Base-by-base conservation (phyloP, 2,329 filamentous ascomycete species). In the Xylariaceae sp. region DNA sequence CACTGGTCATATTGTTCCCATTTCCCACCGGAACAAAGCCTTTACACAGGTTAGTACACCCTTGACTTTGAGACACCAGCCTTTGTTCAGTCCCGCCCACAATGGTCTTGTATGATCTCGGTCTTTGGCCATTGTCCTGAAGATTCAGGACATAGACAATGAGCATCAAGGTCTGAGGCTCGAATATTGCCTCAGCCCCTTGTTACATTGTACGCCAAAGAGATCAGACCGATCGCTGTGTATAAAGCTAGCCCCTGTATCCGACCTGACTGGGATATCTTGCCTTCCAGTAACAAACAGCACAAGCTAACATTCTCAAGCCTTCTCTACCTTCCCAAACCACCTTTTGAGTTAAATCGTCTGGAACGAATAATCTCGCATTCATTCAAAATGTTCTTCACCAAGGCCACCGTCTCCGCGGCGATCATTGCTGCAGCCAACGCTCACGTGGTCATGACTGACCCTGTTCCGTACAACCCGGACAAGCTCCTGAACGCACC, bases 371-470 rank as follows among this genome's bases (percentile, higher is more conserved):
- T 49, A 53, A 51, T 59, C 55, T 57, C 47, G 37, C 49, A 49
- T 28, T 51, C 67, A 62, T 67, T 71, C 67, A 78, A 64, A 56
- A 78, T 78, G 75, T 65, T 57, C 51, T 60, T 68, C 55, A 59
- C 68, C 39, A 74, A 74, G 55, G 61, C 71, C 51, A 56, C 78
- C 48, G 63, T 77, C 56, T 69, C 72, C 52, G 52, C 76, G 46
- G 74, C 79, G 58, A 63, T 89, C 56, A 73, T 76, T 52, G 67
- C 79, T 46, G 53, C 77, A 41, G 78, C 73, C 54, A 75, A 78
- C 37, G 88, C 85, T 33, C 93, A 97, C 64, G 85, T 96, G 74
- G 68, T 76, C 31, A 83, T 97, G 73, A 66, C 57, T 39, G 72
- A 68, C 8, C 91, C 93, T 0, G 60, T 69, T 3, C 89, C 89